Conservation (phyloP, 116 monocot species). For the Thalassia testudinum region DNA sequence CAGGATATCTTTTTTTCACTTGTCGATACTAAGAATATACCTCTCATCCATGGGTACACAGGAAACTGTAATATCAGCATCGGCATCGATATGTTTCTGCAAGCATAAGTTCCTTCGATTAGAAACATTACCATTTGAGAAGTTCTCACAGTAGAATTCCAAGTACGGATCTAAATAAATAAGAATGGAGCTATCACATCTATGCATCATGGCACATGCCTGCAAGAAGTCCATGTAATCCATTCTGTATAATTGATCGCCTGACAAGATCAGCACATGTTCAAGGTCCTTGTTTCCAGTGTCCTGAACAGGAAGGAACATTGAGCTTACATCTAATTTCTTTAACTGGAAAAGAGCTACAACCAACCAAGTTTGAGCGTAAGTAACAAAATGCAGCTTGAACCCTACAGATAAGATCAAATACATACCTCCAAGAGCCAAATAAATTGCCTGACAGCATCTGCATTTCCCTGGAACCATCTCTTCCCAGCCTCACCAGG, state of each 20-base stretch:
- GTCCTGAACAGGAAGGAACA: conserved; percentile 29
- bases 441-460: conserved; percentile 68
- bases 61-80: conserved; percentile 76
- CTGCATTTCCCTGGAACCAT: conserved; percentile 87
- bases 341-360: not conserved
- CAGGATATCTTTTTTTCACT: not conserved
- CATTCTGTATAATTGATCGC: conserved; percentile 82
- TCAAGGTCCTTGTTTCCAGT: conserved; percentile 51
- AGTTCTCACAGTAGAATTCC: not conserved
- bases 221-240: conserved; percentile 81
- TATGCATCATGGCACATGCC: conserved; percentile 14
- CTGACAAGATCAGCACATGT: conserved; percentile 60
- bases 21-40: conserved; percentile 12
- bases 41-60: conserved; percentile 70
- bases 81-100: conserved; percentile 74
- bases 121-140: not conserved
- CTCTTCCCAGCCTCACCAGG: conserved; percentile 73
- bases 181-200: not conserved
- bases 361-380: too few species aligned
- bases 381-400: too few species aligned
- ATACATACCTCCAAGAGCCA: conserved; percentile 50
- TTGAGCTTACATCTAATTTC: too few species aligned
- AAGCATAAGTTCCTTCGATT: not conserved
- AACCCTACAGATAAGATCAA: not conserved
- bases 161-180: not conserved